Conservation (phyloP, 345 rosid species). For the Stellera chamaejasme region DNA sequence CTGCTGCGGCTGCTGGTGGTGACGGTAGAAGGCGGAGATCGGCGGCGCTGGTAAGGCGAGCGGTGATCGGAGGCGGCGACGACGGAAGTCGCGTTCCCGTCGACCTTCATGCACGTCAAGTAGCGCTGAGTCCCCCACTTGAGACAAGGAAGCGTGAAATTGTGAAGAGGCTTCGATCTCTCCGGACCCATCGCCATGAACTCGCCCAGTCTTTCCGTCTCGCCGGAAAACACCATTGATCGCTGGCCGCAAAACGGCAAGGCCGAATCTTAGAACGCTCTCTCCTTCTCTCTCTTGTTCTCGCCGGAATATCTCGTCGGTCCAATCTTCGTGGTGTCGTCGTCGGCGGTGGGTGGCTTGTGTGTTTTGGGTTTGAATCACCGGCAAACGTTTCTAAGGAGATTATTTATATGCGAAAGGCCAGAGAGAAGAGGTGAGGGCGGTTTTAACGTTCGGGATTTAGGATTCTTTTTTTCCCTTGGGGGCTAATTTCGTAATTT, state of each 20-base stretch:
- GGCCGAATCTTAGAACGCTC: neutral
- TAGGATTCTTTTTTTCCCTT: neutral
- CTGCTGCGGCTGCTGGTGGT: constrained; percentile 9
- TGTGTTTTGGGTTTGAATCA: constrained; percentile 20
- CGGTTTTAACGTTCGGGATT: constrained; percentile 26
- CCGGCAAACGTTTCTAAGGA: constrained; percentile 23
- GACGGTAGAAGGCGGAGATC: constrained; percentile 23
- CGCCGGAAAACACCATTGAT: constrained; percentile 34
- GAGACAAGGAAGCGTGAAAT: constrained; percentile 39
- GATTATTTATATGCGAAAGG: constrained; percentile 15
- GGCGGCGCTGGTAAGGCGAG: constrained; percentile 13
- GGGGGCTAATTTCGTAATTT: constrained; percentile 11
- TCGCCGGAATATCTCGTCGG: neutral
- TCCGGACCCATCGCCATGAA: constrained; percentile 34
- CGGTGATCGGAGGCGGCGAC: constrained; percentile 21
- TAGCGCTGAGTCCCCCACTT: constrained; percentile 44
- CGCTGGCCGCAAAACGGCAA: constrained; percentile 1
- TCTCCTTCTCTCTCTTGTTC: neutral
- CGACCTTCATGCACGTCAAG: constrained; percentile 35
- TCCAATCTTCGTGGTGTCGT: neutral
- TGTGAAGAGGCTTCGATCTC: constrained; percentile 48
- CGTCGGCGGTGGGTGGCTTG: neutral
- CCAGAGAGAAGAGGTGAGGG: constrained; percentile 7
- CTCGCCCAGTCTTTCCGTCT: constrained; percentile 9
- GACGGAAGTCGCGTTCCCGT: constrained; percentile 10